A percentile compares a stretch with the other conserved stretches of the same genome.
Conservation (phyloP, 2,329 filamentous ascomycete genomes). For the Piedraia hortae region DNA sequence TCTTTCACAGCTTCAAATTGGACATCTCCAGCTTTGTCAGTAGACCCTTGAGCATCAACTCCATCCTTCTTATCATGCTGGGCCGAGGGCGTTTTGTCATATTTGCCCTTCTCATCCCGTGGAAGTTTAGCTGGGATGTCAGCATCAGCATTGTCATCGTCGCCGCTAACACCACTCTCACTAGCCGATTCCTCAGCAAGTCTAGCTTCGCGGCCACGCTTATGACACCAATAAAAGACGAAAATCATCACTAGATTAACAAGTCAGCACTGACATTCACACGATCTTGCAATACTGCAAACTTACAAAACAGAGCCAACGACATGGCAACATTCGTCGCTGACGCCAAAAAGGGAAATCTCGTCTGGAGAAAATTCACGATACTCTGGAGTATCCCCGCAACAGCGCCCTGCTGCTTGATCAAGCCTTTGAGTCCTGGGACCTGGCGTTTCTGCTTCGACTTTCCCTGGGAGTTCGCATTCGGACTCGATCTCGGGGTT, state of each 20-base stretch:
- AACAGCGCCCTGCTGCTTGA: slow-evolving; percentile 67
- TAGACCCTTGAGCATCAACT: too few species aligned
- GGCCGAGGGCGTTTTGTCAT: too few species aligned
- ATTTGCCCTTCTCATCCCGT: too few species aligned
- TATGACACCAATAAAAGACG: slow-evolving; percentile 95
- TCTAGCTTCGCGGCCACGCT: slow-evolving; percentile 65
- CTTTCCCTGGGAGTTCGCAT: slow-evolving; percentile 10
- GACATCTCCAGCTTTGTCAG: too few species aligned
- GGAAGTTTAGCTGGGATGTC: too few species aligned
- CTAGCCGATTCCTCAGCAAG: slow-evolving; percentile 22
- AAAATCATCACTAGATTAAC: slow-evolving; percentile 50
- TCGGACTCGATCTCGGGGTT: slow-evolving; percentile 10
- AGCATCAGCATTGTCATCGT: too few species aligned
- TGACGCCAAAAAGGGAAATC: slow-evolving; percentile 63
- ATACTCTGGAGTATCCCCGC: slow-evolving; percentile 71
- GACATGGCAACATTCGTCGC: slow-evolving; percentile 83
- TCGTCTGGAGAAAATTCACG: slow-evolving; percentile 56
- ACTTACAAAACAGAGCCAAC: slow-evolving; percentile 60
- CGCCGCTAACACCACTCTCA: too few species aligned
- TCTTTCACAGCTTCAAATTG: too few species aligned
- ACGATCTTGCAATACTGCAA: not conserved
- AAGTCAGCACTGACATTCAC: slow-evolving; percentile 5
- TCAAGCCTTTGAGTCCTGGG: slow-evolving; percentile 46
- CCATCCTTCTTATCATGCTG: too few species aligned
- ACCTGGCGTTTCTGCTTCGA: slow-evolving; percentile 35